Evolutionary conservation across 2,329 filamentous ascomycete species (phyloP).

Genomic region (Diplodia scrobiculata): DNA sequence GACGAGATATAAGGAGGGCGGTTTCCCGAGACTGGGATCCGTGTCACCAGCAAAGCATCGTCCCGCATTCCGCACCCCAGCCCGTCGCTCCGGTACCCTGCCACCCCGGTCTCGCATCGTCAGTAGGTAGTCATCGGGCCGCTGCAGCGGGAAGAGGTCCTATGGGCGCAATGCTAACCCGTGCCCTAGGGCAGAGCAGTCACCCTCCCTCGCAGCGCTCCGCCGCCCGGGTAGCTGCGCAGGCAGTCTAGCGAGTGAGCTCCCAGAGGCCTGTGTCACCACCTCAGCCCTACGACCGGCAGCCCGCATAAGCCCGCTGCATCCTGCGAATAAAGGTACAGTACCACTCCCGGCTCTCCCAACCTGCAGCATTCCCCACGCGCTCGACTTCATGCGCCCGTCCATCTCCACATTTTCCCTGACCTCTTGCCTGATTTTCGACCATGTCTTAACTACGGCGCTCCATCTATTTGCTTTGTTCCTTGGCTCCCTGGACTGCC

Average conservation of each 20-base stretch:
- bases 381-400: neutral
- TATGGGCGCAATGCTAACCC: conserved; percentile 13
- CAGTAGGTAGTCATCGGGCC: neutral
- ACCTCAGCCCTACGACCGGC: conserved; percentile 18
- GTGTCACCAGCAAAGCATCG: conserved; percentile 8
- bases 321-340: conserved; percentile 7
- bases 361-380: conserved; percentile 10
- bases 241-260: neutral
- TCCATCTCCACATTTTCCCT: conserved; percentile 11
- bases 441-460: conserved; percentile 7
- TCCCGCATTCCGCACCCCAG: conserved; percentile 23
- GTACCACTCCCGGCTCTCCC: conserved; percentile 3
- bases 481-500: conserved; percentile 5
- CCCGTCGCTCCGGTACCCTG: conserved; percentile 6
- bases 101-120: neutral
- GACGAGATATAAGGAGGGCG: conserved; percentile 9
- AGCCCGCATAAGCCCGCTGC: conserved; percentile 9
- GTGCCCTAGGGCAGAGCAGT: conserved; percentile 9
- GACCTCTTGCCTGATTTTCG: conserved; percentile 4
- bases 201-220: conserved; percentile 2
- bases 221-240: conserved; percentile 7
- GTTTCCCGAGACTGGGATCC: neutral
- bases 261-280: conserved; percentile 1
- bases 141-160: neutral
- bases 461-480: conserved; percentile 12